A percentile compares a stretch with the other conserved stretches of the same genome.
Conservation (phyloP, 2,329 filamentous ascomycete species). For the Aspergillus sp. region DNA sequence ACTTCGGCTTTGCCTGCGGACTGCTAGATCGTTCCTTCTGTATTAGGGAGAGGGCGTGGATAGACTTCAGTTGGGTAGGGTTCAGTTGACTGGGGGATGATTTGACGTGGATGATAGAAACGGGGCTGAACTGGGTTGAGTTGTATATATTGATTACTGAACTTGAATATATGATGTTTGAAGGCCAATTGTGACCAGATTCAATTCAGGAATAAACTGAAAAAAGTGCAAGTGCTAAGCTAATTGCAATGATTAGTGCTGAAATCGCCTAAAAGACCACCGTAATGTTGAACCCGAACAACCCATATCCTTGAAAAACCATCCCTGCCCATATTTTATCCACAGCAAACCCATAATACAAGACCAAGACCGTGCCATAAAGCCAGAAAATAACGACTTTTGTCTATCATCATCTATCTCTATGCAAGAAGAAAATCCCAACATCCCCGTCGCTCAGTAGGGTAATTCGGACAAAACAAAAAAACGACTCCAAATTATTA, state of each 20-base stretch:
- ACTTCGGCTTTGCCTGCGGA: constrained; percentile 6
- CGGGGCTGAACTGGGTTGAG: too few relatives aligned
- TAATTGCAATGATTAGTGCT: too few relatives aligned
- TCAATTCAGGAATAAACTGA: too few relatives aligned
- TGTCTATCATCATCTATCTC: neutral
- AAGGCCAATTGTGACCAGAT: too few relatives aligned
- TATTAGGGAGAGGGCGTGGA: too few relatives aligned
- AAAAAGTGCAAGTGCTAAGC: too few relatives aligned
- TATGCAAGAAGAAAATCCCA: neutral
- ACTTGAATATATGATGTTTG: too few relatives aligned
- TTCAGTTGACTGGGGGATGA: too few relatives aligned
- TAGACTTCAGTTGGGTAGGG: too few relatives aligned
- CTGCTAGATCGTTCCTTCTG: neutral
- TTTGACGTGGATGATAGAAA: too few relatives aligned
- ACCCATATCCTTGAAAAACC: neutral
- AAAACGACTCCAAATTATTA: neutral
- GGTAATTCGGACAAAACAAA: neutral
- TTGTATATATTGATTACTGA: too few relatives aligned
- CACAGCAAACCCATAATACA: neutral
- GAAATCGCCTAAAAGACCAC: neutral
- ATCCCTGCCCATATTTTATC: neutral
- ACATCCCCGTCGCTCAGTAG: neutral
- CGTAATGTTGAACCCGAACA: too few relatives aligned
- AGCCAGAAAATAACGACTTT: neutral
- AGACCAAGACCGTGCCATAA: neutral